Evolutionary conservation across 2,329 filamentous ascomycete genomes (phyloP), one percentile per base, ranked within the genome.

Genomic region (Scedosporium boydii): DNA sequence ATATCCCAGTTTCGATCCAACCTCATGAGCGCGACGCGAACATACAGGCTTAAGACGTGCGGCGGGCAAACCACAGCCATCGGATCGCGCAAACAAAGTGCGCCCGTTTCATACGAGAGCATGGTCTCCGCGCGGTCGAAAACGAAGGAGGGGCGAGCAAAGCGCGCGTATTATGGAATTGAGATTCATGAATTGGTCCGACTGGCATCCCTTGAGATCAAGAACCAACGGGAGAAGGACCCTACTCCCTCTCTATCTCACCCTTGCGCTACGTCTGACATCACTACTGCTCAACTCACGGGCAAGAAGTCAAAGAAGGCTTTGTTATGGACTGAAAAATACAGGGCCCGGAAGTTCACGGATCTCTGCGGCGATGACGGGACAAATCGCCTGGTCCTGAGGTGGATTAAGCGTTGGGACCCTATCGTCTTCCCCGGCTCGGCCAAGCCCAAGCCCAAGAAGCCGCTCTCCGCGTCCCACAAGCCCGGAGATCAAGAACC

Each of bases 321-420:
- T 0, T 73, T 91, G 38, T 78, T 99, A 71, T 99, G 95, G 95
- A 96, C 93, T 0, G 95, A 99, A 72, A 99, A 99, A 72, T 99
- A 99, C 71, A 87, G 95, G 42, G 95, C 95, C 29, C 86, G 86
- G 64, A 93, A 87, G 68, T 99, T 98, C 69, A 90, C 93, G 68
- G 95, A 99, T 68, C 80, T 99, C 0, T 91, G 96, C 58, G 96
- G 96, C 29, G 95, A 99, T 68, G 95, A 99, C 71, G 82, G 92
- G 55, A 98, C 93, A 27, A 96, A 99, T 73, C 86, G 95, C 64
- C 83, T 88, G 64, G 93, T 99, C 4, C 78, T 99, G 62, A 86
- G 90, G 61, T 99, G 95, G 95, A 78, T 99, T 51, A 99, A 98
- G 76, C 82, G 83, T 18, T 99, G 95, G 95, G 95, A 99, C 71